Evolutionary conservation across 345 rosid genomes (phyloP).

Genomic region (Anacardium occidentale): DNA sequence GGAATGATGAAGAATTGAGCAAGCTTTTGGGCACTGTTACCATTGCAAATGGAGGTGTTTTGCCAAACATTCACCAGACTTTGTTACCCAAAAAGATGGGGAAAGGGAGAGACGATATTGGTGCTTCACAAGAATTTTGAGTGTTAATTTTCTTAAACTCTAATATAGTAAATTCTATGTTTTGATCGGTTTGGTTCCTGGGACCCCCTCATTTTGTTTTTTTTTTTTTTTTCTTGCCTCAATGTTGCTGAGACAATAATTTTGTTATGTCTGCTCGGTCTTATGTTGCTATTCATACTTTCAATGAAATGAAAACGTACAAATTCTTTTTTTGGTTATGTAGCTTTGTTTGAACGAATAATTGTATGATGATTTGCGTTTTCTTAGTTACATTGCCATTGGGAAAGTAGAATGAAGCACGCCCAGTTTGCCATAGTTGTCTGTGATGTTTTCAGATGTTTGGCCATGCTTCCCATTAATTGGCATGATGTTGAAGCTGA

Average conservation of each 20-base stretch:
- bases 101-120: constrained; percentile 55
- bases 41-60: constrained; percentile 73
- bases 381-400: not conserved
- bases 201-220: not conserved
- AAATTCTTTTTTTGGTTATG: not conserved
- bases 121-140: constrained; percentile 65
- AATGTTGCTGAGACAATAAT: constrained; percentile 9
- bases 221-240: not conserved
- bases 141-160: not conserved
- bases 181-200: not conserved
- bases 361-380: not conserved
- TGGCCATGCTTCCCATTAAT: not conserved
- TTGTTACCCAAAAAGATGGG: constrained; percentile 59
- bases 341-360: not conserved
- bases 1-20: constrained; percentile 70
- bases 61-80: constrained; percentile 58
- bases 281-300: not conserved
- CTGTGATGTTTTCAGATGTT: not conserved
- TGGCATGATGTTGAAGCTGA: no score
- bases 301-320: not conserved
- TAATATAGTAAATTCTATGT: not conserved
- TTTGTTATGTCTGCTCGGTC: not conserved
- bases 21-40: constrained; percentile 67
- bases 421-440: not conserved
- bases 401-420: not conserved